phyloP scores from a whole-genome alignment of 768 basidiomycete species.

The Candolleomyces eurysporus region DNA sequence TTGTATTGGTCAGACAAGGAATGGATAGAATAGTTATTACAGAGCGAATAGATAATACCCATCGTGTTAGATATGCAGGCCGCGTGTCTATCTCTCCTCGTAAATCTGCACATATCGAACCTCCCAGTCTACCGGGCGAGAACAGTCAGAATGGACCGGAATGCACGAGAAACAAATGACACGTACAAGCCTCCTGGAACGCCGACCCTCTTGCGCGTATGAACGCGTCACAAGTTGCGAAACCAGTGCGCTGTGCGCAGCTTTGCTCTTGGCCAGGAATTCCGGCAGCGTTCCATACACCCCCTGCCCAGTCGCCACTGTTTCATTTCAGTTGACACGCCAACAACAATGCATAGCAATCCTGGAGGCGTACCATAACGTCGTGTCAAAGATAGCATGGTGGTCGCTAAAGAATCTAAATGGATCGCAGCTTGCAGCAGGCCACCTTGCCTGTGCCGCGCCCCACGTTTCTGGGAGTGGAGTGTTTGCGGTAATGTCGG shows the following conservation, averaged over 20 bases:
- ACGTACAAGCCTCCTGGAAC: conserved; percentile 78
- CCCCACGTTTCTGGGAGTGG: conserved; percentile 82
- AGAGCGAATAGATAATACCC: conserved; percentile 2
- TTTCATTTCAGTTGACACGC: not conserved
- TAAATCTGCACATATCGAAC: conserved; percentile 74
- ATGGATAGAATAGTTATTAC: not conserved
- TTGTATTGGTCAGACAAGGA: not conserved
- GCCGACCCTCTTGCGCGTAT: conserved; percentile 70
- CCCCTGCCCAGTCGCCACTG: conserved; percentile 88
- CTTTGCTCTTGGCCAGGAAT: conserved; percentile 84
- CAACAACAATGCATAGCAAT: not conserved
- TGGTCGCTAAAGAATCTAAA: conserved; percentile 78
- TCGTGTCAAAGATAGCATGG: conserved; percentile 80
- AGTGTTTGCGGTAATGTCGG: conserved; percentile 69
- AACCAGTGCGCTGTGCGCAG: conserved; percentile 82
- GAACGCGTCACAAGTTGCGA: conserved; percentile 76
- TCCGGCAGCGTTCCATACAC: conserved; percentile 70
- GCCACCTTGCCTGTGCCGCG: conserved; percentile 74
- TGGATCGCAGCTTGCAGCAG: conserved; percentile 71
- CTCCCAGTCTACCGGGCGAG: conserved; percentile 66
- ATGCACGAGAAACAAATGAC: not conserved
- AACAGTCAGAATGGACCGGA: conserved; percentile 1
- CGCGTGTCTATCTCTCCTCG: conserved; percentile 31
- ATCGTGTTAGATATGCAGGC: not conserved
- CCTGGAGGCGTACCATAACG: conserved; percentile 60